Evolutionary conservation across 2,329 filamentous ascomycete genomes (phyloP), one percentile per base, ranked within the genome.

Genomic region (Cladosporium sp.): DNA sequence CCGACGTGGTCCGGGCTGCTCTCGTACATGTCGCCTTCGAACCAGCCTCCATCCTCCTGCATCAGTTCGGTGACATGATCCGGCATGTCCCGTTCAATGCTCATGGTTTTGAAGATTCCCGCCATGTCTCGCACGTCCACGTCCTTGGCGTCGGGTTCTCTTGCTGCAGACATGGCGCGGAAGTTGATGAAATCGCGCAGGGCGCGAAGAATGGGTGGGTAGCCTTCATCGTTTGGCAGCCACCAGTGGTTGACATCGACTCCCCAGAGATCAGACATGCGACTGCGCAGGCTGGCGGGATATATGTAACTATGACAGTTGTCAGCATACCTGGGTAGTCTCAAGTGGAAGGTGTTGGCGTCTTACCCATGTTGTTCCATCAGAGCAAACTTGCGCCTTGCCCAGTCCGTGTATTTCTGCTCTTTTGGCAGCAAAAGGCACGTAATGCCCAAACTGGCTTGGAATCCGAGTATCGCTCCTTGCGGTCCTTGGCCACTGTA

Each of bases 241-340:
- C 94, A 99, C 90, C 91, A 97, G 58, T 87, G 80, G 44, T 83
- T 83, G 54, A 91, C 84, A 19, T 86, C 84, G 13, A 90, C 83
- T 59, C 82, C 78, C 80, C 94, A 96, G 22, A 90, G 72, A 47
- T 88, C 82, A 32, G 89, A 85, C 81, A 97, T 88, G 63, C 87
- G 86, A 32, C 76, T 79, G 58, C 93, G 87, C 65, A 93, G 86
- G 12, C 83, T 83, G 28, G 84, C 78, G 1, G 92, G 88, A 64
- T 90, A 92, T 22, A 96, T 88, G 70, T 95, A 96, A 37, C 93
- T 97, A 61, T 22, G 47, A 1, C 52, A 24, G 53, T 8, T 42
- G 57, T 62, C 47, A 62, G 61, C 45, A 13, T 22, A 15, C 52
- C 56, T 57, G 55, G 55, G n/a, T n/a, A 9, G 28, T 32, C 28